Percentiles rank a stretch among this genome's conserved stretches.
Conservation (phyloP, 768 basidiomycete species). For the Arthromyces matolae region DNA sequence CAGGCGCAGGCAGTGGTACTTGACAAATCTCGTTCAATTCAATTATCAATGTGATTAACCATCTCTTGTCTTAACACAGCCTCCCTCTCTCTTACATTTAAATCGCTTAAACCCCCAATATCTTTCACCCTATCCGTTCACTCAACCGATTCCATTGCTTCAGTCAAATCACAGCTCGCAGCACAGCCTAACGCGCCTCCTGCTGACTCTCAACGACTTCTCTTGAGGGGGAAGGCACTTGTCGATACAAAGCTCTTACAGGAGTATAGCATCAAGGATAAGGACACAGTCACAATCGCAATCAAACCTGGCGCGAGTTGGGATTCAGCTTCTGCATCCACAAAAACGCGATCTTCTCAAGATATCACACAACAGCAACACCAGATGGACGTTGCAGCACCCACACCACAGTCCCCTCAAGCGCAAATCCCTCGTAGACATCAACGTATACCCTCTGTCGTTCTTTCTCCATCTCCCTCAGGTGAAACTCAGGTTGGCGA, state of each 20-base stretch:
- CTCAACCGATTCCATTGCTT: conserved; percentile 76
- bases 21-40: not conserved
- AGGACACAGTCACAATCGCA: conserved; percentile 82
- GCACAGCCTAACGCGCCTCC: conserved; percentile 67
- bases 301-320: conserved; percentile 73
- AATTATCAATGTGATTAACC: conserved; percentile 5
- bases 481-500: conserved; percentile 33
- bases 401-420: conserved; percentile 25
- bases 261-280: conserved; percentile 83
- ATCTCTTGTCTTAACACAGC: conserved; percentile 26
- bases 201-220: conserved; percentile 75
- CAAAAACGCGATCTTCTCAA: too few species aligned
- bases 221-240: conserved; percentile 93
- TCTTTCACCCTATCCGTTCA: conserved; percentile 70
- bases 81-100: conserved; percentile 72
- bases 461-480: conserved; percentile 75
- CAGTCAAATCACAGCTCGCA: conserved; percentile 76
- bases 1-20: too few species aligned
- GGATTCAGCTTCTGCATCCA: conserved; percentile 43
- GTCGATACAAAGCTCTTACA: conserved; percentile 84
- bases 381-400: conserved; percentile 10
- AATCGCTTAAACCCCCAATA: conserved; percentile 85
- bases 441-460: conserved; percentile 71
- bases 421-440: conserved; percentile 42
- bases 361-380: conserved; percentile 11